Base-by-base conservation (phyloP, 2,329 filamentous ascomycete species). In the Trichoderma sp. region DNA sequence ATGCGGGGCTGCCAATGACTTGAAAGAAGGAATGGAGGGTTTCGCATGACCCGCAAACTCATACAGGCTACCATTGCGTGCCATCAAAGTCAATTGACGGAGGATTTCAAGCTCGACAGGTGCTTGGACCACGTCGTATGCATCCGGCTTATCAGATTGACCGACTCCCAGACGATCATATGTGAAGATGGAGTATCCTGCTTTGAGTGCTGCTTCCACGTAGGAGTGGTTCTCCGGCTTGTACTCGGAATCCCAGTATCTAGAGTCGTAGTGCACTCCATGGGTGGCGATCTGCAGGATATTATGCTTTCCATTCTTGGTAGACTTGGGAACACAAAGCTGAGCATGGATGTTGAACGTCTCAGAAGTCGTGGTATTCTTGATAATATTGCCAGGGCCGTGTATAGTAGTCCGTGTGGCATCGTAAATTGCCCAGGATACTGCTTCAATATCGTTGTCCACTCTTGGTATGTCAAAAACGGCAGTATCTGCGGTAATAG, bases 161-260 rank as follows among this genome's bases (percentile, higher is more conserved):
- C 66, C 66, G 8, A 68, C 66, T 59, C 66, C 66, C 28, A 68
- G 30, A 30, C 66, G 66, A 20, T 68, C 66, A 15, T 68, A 68
- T 9, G 66, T 68, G 8, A 68, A 39, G 28, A 68, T 68, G 1
- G 66, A 61, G 4, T 68, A 59, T 68, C 66, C 66, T n/a, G 66
- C 66, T 12, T 59, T 43, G 8, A 68, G 55, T 17, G 66, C 26
- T 34, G 66, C 66, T 36, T 68, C 66, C 26, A 68, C 66, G 47
- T 68, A 68, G 13, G 66, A 68, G 55, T 61, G 66, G 12, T 68
- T 61, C 66, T 68, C 66, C 7, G 66, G 66, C 55, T 59, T 68
- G 55, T 68, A 68, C 12, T 59, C 32, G 28, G 66, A 68, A 28
- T 68, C 66, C 66, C 66, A 68, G 66, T 68, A 68, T 61, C 66